Percentiles rank a stretch among this genome's conserved stretches.
phyloP scores from a whole-genome alignment of 495 filamentous ascomycete genomes.

The Aspergillus bertholletiae region DNA sequence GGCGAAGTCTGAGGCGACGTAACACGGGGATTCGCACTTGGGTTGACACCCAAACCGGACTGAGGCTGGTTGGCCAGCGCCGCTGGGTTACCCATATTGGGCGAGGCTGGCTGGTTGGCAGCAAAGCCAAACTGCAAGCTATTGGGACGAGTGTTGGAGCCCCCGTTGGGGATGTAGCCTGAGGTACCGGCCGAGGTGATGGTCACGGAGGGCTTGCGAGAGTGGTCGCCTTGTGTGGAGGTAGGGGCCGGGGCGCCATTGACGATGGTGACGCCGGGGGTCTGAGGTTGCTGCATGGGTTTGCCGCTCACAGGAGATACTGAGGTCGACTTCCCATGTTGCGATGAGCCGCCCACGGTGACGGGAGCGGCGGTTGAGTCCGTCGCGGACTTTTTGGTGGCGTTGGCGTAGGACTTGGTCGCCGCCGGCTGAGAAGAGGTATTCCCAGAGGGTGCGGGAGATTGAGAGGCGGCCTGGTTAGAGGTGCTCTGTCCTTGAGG shows the following conservation, averaged over 20 bases:
- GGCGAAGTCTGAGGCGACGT: constrained; percentile 75
- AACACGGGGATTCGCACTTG: constrained; percentile 59
- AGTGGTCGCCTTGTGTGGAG: constrained; percentile 66
- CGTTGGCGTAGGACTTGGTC: constrained; percentile 62
- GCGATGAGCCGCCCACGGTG: constrained; percentile 68
- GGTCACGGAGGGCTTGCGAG: constrained; percentile 79
- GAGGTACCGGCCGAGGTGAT: constrained; percentile 76
- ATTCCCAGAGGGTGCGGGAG: constrained; percentile 57
- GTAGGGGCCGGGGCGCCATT: constrained; percentile 61
- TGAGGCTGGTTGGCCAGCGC: constrained; percentile 46
- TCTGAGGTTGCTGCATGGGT: constrained; percentile 52
- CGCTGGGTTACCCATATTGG: constrained; percentile 54
- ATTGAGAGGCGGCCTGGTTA: constrained; percentile 41
- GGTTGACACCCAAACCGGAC: constrained; percentile 59
- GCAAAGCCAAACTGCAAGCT: constrained; percentile 77
- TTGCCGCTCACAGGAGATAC: constrained; percentile 82
- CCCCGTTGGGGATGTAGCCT: constrained; percentile 73
- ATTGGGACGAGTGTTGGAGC: constrained; percentile 55
- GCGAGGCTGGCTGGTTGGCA: constrained; percentile 60
- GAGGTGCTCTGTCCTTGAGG: constrained; percentile 53
- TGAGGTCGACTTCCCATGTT: constrained; percentile 80
- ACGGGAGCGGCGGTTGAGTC: constrained; percentile 59
- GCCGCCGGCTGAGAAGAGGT: constrained; percentile 41
- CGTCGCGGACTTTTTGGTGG: constrained; percentile 80
- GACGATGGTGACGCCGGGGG: constrained; percentile 63